Evolutionary conservation across 805 yeast species (phyloP), one percentile per base, ranked within the genome.

Genomic region (Wickerhamomyces pijperi): DNA sequence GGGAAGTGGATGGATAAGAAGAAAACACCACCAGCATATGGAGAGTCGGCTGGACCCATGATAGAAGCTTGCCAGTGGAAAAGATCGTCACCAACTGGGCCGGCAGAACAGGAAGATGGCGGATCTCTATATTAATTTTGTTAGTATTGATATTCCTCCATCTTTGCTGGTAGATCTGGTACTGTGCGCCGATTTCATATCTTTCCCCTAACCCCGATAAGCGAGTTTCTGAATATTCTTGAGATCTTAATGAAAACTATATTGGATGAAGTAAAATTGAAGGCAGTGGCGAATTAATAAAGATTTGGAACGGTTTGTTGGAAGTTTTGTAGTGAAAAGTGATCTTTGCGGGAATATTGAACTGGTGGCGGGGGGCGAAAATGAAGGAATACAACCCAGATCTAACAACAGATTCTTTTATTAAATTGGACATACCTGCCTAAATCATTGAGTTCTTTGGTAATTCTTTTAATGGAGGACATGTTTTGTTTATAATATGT

Each of bases 51-150:
- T 38, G 98, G 98, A 37, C 98, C 98, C 94, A 92, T 86, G 61
- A 92, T 92, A 34, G 97, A 88, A 33, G 97, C 98, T 68, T 92
- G 97, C 98, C 98, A 92, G 70, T 90, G 97, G 68, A 82, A 92
- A 58, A 90, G 70, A 63, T 90, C 98, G 54, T 92, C 97, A 36
- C 97, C 97, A 35, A 86, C 92, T 53, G 98, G 98, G 33, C 98
- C 98, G 11, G 98, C 98, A 19, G 97, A 87, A 67, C 97, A 92
- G 35, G 96, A 88, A 46, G 97, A 83, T 54, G 97, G 97, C 47
- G 98, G 98, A 62, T 90, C 98, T 72, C 95, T 86, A 53, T 5
- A 34, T 8, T 6, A 3, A 29, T 13, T 19, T 21, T 18, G 54
- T 53, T 53, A 50, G 56, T 51, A 46, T 14, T 11, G 6, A 14